Base-by-base conservation (phyloP, 257 asterid genomes). In the Fraxinus americana region DNA sequence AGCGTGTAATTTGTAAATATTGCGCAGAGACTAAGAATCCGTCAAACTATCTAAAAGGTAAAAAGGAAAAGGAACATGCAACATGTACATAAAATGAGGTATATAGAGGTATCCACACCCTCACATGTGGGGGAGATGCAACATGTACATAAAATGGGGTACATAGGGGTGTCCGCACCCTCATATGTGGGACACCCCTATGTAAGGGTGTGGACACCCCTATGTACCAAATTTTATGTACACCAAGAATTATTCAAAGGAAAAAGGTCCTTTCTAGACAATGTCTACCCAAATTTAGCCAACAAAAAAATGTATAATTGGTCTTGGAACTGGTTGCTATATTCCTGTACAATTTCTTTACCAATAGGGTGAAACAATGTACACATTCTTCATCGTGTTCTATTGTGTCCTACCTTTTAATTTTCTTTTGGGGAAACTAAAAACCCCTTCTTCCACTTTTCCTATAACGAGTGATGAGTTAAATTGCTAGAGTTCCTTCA, bases 401-500 rank as follows among this genome's bases (percentile, higher is more conserved):
- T 63, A 4, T 66, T 19, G n/a, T 54, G 32, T 8, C 41, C 25
- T 16, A 67, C 63, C 39, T n/a, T 6, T 59, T 13, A 68, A 32
- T 78, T 12, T 36, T 45, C 25, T 30, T 66, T 52, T 70, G 4
- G 32, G 38, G 32, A 54, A 17, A 68, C 68, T 13, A 39, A 14
- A 80, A 80, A 57, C 77, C 74, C 79, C 70, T 72, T 43, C 36
- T 14, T 61, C 52, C 17, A 2, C 0, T 38, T 39, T 39, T 9
- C 13, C 13, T 39, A 17, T 71, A 79, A 19, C 52, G 27, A 72
- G 30, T 27, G 75, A 59, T 3, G 63, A 76, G 65, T 75, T 76
- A 85, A 72, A 89, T 70, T 50, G 97, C 91, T 81, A 96, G 86
- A 0, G 90, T 81, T 77, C 97, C 99, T 86, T 91, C 97, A 4